Conservation (phyloP, 805 yeast species). For the Zygoascus bituminiphila region DNA sequence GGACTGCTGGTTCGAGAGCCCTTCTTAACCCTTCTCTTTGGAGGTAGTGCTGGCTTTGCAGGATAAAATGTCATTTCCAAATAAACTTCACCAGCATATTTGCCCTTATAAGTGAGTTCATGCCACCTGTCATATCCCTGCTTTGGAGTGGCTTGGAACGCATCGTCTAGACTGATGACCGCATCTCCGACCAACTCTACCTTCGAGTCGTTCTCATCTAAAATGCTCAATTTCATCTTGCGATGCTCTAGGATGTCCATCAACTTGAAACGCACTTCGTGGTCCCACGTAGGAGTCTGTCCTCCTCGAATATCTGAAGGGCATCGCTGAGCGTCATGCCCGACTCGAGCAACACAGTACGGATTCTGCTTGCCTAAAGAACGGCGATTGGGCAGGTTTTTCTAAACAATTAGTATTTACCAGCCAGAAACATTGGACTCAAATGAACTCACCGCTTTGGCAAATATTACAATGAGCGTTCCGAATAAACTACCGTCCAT, state of each 20-base stretch:
- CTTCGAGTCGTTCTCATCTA: slow-evolving; percentile 70
- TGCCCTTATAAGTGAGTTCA: slow-evolving; percentile 53
- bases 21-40: slow-evolving; percentile 10
- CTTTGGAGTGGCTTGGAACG: slow-evolving; percentile 53
- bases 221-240: slow-evolving; percentile 57
- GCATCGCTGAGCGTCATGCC: slow-evolving; percentile 74
- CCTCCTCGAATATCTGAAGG: slow-evolving; percentile 80
- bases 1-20: neutral
- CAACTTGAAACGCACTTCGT: slow-evolving; percentile 30
- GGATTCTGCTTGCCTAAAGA: slow-evolving; percentile 92
- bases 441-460: slow-evolving; percentile 15
- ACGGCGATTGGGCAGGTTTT: slow-evolving; percentile 77
- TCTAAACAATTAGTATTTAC: slow-evolving; percentile 22
- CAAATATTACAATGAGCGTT: slow-evolving; percentile 61
- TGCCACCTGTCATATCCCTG: slow-evolving; percentile 88
- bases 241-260: slow-evolving; percentile 36
- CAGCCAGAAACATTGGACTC: neutral
- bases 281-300: slow-evolving; percentile 75
- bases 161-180: slow-evolving; percentile 68
- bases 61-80: slow-evolving; percentile 91
- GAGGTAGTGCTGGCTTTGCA: slow-evolving; percentile 22
- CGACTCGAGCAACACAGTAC: slow-evolving; percentile 72
- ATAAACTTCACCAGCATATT: slow-evolving; percentile 81
- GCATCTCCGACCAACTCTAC: slow-evolving; percentile 81
- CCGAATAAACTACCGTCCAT: slow-evolving; percentile 29